Percentiles rank a stretch among this genome's conserved stretches.
These are phyloP conservation scores for Laburnicola sp. DNA, from an alignment of 2,329 filamentous ascomycete species.

Conservation along the genomic window DNA sequence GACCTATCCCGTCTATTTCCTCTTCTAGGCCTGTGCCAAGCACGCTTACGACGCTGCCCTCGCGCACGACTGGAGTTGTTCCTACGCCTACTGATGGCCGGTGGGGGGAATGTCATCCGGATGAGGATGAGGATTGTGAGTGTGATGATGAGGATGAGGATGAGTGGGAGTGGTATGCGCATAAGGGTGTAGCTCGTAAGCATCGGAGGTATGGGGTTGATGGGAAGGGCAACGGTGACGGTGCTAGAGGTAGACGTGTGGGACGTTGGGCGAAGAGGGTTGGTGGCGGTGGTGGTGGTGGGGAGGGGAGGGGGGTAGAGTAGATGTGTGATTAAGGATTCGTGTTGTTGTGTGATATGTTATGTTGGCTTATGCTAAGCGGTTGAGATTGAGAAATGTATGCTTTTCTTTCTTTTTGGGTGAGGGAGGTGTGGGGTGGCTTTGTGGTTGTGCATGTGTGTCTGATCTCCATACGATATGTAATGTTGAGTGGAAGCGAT, in stretches of 20 bases:
- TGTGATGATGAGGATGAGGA: slow-evolving; percentile 6
- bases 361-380: too few species aligned
- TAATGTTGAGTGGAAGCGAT: too few species aligned
- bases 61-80: background rate
- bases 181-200: slow-evolving; percentile 1
- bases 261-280: slow-evolving; percentile 1
- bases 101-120: slow-evolving; percentile 3
- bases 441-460: too few species aligned
- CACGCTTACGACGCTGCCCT: slow-evolving; percentile 3
- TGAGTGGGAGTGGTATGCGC: slow-evolving; percentile 2
- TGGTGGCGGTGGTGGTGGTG: background rate
- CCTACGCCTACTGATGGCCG: slow-evolving; percentile 2
- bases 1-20: background rate
- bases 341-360: too few species aligned
- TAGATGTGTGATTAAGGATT: background rate
- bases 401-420: too few species aligned
- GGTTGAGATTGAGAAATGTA: too few species aligned
- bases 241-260: background rate
- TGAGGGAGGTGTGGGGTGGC: too few species aligned
- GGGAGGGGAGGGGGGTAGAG: background rate
- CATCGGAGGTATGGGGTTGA: background rate
- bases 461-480: too few species aligned
- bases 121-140: slow-evolving; percentile 6
- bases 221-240: background rate
- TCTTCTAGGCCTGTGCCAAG: background rate